Evolutionary conservation across 139 green algal species (phyloP).

Genomic region (Chlorella sp.): DNA sequence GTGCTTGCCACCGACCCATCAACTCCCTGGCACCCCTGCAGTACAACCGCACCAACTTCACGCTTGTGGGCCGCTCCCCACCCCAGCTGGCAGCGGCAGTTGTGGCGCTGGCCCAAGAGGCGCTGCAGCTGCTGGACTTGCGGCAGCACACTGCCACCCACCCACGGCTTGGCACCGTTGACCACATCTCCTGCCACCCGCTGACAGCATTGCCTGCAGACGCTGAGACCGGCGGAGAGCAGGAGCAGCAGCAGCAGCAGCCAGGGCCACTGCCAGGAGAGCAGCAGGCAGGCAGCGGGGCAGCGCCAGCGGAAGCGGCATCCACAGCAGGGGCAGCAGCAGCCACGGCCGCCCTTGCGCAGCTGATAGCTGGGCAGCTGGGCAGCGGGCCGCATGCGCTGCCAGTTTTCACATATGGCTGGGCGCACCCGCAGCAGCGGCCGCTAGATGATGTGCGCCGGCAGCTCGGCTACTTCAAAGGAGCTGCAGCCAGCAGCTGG

Average conservation of each 20-base stretch:
- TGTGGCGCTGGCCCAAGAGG: constrained; percentile 46
- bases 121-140: constrained; percentile 71
- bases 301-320: neutral
- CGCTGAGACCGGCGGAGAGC: neutral
- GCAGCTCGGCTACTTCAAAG: constrained; percentile 53
- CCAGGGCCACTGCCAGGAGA: neutral
- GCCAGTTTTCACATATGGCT: constrained; percentile 77
- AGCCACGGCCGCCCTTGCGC: constrained; percentile 31
- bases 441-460: constrained; percentile 69
- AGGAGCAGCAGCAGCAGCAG: neutral
- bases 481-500: neutral
- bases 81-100: constrained; percentile 46
- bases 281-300: too few relatives aligned
- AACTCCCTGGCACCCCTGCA: too few relatives aligned
- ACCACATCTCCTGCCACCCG: constrained; percentile 84
- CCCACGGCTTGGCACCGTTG: constrained; percentile 79
- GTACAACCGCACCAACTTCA: constrained; percentile 86
- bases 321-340: neutral
- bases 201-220: neutral
- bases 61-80: constrained; percentile 43
- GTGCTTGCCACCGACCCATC: too few relatives aligned
- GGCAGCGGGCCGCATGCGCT: constrained; percentile 37
- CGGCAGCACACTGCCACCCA: constrained; percentile 69
- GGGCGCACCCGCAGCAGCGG: constrained; percentile 48
- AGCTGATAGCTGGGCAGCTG: constrained; percentile 28